Evolutionary conservation across 768 basidiomycete species (phyloP), one percentile per base, ranked within the genome.

Genomic region (Rhodotorula toruloides): DNA sequence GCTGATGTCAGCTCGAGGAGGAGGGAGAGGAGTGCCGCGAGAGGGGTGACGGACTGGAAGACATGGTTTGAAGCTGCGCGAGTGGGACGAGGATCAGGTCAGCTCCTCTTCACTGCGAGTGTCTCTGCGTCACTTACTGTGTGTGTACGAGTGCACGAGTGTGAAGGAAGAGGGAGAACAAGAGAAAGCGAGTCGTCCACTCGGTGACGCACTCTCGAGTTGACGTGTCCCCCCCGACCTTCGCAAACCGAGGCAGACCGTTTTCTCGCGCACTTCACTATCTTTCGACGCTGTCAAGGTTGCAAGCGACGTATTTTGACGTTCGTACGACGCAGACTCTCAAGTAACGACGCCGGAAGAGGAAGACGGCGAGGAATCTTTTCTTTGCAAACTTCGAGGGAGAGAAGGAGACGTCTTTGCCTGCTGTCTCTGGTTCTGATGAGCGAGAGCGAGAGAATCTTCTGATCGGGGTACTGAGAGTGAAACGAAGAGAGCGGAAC

Each of bases 31-130:
- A 36, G 32, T 25, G 27, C 34, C 4, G 47, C 39, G n/a, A 1
- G 34, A 21, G n/a, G 4, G 48, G 27, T 16, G 50, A 31, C 63
- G 57, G 32, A 67, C 65, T 61, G 42, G 65, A 67, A 42, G 65
- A 67, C 65, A 61, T 67, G 54, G 16, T 36, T 19, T 27, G 0
- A 7, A 11, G 27, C 25, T 52, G 39, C 14, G 49, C 6, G 22
- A 6, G 31, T 13, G n/a, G 17, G 53, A 0, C 10, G 37, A 25
- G 39, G 25, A n/a, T 34, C 22, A 54, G 42, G 13, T 29, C 17
- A n/a, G 32, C n/a, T 5, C 10, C 5, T 14, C 4, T 8, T 7
- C 9, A 17, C 42, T 21, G 27, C 16, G 27, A 43, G 36, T 22
- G 10, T 6, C 4, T 19, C 43, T 13, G n/a, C n/a, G n/a, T n/a